Base-by-base conservation (phyloP, 2,329 filamentous ascomycete species). In the Didymella sp. region DNA sequence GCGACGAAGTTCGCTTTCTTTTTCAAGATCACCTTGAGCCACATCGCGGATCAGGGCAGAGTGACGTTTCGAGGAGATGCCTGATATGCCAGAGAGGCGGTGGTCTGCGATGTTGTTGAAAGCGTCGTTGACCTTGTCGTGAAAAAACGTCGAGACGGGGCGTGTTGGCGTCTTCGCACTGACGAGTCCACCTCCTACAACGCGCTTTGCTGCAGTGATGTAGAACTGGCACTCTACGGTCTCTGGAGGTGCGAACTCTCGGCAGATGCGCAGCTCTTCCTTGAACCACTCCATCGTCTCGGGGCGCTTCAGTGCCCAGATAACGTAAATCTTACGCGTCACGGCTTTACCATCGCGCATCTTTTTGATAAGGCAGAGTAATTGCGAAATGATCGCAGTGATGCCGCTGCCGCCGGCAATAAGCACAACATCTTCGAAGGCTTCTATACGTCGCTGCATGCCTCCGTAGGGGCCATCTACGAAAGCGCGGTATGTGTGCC, bases 241-340 rank as follows among this genome's bases (percentile, higher is more conserved):
- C 71, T 95, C 91, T 0, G 91, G 90, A 1, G 94, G 94, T 9
- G 94, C 93, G 46, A 87, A 89, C 76, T 97, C 91, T 67, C 92
- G 86, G 77, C 94, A 96, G 68, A 97, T 96, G 44, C 92, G 86
- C 56, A 97, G 82, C 75, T 97, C 94, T 77, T 97, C 93, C 63
- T 91, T 90, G 82, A 97, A 98, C 94, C 94, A 98, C 73, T 97
- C 92, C 87, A 98, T 92, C 1, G 92, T 91, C 75, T 97, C 94
- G 13, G 95, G 87, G 53, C 90, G 87, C 77, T 95, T 96, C 64
- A 97, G 81, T 5, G 93, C 88, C 94, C 94, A 98, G n/a, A 98
- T 86, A 1, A 98, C 91, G 15, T 95, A 89, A 5, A 98, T 89
- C 62, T 89, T 91, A 73, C 90, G 91, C 2, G 93, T 97, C 41